Percentiles rank a stretch among this genome's conserved stretches.
Conservation (phyloP, 352 stramenopile species). For the Phytophthora litchii region DNA sequence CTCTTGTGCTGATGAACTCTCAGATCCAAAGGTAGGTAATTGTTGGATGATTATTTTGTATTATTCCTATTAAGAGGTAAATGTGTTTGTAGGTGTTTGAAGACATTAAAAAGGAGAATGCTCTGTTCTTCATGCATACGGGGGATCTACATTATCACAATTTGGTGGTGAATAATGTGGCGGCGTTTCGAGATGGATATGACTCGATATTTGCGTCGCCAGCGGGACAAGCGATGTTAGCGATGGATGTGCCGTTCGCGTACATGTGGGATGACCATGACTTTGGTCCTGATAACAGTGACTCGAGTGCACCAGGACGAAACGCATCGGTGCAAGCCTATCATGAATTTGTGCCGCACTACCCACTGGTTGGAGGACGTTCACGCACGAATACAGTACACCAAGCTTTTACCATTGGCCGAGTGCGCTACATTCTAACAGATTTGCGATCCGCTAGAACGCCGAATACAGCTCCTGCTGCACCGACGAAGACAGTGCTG, state of each 20-base stretch:
- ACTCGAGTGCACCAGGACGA: slow-evolving; percentile 73
- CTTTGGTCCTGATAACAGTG: slow-evolving; percentile 89
- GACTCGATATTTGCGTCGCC: slow-evolving; percentile 77
- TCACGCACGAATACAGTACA: slow-evolving; percentile 57
- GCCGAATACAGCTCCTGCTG: slow-evolving; percentile 63
- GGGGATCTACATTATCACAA: slow-evolving; percentile 91
- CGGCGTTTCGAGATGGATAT: slow-evolving; percentile 66
- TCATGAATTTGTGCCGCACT: slow-evolving; percentile 84
- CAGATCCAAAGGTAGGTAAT: slow-evolving; percentile 59
- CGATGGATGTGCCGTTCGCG: slow-evolving; percentile 82
- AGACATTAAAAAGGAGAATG: slow-evolving; percentile 62
- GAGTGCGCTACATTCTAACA: slow-evolving; percentile 86
- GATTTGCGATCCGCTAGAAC: slow-evolving; percentile 81
- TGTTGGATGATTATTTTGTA: slow-evolving; percentile 5
- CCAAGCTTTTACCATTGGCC: slow-evolving; percentile 85
- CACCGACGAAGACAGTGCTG: slow-evolving; percentile 85
- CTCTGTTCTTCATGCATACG: slow-evolving; percentile 90
- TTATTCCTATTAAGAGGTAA: slow-evolving; percentile 21
- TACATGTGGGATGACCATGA: slow-evolving; percentile 94
- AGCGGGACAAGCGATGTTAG: slow-evolving; percentile 72
- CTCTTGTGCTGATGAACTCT: slow-evolving; percentile 83
- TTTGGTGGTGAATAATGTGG: slow-evolving; percentile 66
- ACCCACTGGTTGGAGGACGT: slow-evolving; percentile 46
- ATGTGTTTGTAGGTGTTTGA: slow-evolving; percentile 52
- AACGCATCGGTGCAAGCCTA: slow-evolving; percentile 81